Conservation (phyloP, 2,329 filamentous ascomycete species). For the Fusarium sarcochroum region DNA sequence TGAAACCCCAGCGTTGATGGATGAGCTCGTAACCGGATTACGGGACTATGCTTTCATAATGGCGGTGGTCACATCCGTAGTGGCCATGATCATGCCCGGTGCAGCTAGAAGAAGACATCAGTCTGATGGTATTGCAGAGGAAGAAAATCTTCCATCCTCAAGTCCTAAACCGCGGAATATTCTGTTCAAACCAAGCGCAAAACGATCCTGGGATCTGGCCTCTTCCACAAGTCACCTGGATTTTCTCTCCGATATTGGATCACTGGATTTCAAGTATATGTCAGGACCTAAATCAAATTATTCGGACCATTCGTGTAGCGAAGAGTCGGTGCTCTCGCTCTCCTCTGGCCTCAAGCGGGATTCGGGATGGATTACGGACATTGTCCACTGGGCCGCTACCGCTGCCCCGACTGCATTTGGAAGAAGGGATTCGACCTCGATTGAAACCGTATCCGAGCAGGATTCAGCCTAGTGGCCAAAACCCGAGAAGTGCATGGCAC, state of each 20-base stretch:
- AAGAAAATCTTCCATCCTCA: not conserved
- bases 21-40: constrained; percentile 25
- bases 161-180: not conserved
- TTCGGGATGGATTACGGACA: constrained; percentile 18
- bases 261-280: constrained; percentile 30
- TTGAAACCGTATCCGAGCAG: constrained; percentile 1
- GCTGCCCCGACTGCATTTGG: not conserved
- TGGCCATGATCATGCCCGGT: constrained; percentile 18
- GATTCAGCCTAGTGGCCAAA: constrained; percentile 10
- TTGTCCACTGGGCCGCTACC: constrained; percentile 22
- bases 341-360: constrained; percentile 16
- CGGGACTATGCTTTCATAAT: constrained; percentile 24
- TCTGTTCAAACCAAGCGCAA: constrained; percentile 6
- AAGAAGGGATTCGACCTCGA: constrained; percentile 10
- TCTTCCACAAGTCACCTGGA: constrained; percentile 13
- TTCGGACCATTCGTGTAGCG: constrained; percentile 14
- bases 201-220: constrained; percentile 11
- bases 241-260: constrained; percentile 12
- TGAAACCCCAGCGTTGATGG: constrained; percentile 3
- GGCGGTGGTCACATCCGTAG: constrained; percentile 12
- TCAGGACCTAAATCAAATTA: constrained; percentile 23
- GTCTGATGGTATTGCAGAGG: constrained; percentile 12
- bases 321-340: constrained; percentile 25
- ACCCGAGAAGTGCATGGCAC: not conserved
- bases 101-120: not conserved